These are phyloP conservation scores for Sporothrix phasma DNA, from an alignment of 2,329 filamentous ascomycete genomes.

Conservation along the genomic window DNA sequence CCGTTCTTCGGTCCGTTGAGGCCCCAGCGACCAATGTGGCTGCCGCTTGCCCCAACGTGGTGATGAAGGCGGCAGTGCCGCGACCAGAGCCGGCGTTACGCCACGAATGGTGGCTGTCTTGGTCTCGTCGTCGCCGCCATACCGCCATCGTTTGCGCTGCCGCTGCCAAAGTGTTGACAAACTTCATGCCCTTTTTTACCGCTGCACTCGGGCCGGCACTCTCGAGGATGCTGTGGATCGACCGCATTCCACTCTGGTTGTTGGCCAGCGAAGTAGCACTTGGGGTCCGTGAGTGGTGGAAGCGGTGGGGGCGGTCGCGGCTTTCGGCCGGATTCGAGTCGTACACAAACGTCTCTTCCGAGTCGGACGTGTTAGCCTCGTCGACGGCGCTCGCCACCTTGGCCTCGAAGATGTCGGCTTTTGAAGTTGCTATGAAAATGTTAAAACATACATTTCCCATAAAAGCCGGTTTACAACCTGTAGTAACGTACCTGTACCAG, in stretches of 20 bases:
- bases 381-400: conserved; percentile 94
- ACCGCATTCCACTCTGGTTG: conserved; percentile 50
- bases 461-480: not conserved
- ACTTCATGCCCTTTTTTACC: conserved; percentile 93
- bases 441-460: not conserved
- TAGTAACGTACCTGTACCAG: conserved; percentile 58
- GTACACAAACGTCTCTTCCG: conserved; percentile 97
- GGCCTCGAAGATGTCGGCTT: conserved; percentile 96
- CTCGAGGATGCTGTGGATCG: conserved; percentile 60
- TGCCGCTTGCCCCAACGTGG: conserved; percentile 31
- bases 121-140: conserved; percentile 58
- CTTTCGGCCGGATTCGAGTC: conserved; percentile 83
- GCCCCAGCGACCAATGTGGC: conserved; percentile 58
- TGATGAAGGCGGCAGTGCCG: conserved; percentile 69
- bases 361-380: conserved; percentile 92
- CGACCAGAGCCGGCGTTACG: conserved; percentile 50
- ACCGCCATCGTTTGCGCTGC: conserved; percentile 42
- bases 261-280: conserved; percentile 80
- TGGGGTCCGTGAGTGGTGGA: conserved; percentile 75
- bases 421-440: conserved; percentile 62
- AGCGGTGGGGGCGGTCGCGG: conserved; percentile 56
- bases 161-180: conserved; percentile 71
- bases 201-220: conserved; percentile 36
- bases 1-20: conserved; percentile 55
- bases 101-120: conserved; percentile 49